Evolutionary conservation across 2,329 filamentous ascomycete species (phyloP).

Genomic region (Cordyceps cicadae): DNA sequence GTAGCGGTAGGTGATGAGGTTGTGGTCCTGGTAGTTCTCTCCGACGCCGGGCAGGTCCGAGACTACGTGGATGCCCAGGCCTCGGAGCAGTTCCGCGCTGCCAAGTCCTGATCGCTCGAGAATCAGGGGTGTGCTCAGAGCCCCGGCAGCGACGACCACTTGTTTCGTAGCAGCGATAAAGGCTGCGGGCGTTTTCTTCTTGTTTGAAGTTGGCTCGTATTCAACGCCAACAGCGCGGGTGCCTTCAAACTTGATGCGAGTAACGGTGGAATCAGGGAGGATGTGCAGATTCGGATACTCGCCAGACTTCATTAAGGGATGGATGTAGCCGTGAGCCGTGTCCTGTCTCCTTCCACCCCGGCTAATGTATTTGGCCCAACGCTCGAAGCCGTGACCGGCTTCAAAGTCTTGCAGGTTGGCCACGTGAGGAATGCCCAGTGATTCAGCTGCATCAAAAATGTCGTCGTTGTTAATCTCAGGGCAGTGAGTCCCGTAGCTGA

Average conservation of each 20-base stretch:
- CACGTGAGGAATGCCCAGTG: constrained; percentile 39
- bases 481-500: constrained; percentile 39
- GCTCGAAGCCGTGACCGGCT: constrained; percentile 21
- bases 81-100: constrained; percentile 32
- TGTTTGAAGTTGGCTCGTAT: constrained; percentile 22
- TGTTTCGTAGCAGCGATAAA: constrained; percentile 44
- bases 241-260: constrained; percentile 39
- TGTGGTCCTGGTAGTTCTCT: constrained; percentile 35
- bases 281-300: constrained; percentile 46
- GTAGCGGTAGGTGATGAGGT: constrained; percentile 44
- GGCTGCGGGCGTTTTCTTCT: background rate
- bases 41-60: constrained; percentile 43
- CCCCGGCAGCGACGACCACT: constrained; percentile 40
- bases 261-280: constrained; percentile 44
- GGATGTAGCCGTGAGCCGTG: constrained; percentile 43
- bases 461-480: constrained; percentile 31
- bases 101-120: constrained; percentile 53
- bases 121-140: constrained; percentile 41
- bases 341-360: constrained; percentile 44
- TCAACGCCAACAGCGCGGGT: constrained; percentile 48
- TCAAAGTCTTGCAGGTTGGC: constrained; percentile 42
- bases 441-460: constrained; percentile 40
- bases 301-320: constrained; percentile 39
- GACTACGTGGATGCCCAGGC: constrained; percentile 38
- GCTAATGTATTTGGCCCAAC: constrained; percentile 39